A percentile compares a stretch with the other conserved stretches of the same genome.
These are phyloP conservation scores for Clavaria fumosa DNA, from an alignment of 768 basidiomycete genomes.

Conservation along the genomic window DNA sequence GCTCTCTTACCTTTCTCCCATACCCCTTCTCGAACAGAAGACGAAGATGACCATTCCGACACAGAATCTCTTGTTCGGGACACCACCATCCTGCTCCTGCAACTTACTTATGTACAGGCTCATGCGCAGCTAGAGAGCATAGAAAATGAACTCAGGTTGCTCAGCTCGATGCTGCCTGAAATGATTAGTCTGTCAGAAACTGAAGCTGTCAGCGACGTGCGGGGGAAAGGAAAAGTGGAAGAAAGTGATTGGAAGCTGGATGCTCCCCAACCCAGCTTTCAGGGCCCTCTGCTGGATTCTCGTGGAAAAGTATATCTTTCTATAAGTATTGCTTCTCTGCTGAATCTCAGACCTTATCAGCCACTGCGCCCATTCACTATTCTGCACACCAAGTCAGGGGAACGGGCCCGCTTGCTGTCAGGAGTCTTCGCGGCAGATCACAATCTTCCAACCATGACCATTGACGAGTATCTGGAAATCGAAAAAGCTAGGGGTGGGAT, in stretches of 20 bases:
- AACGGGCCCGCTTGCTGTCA: slow-evolving; percentile 57
- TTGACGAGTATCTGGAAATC: slow-evolving; percentile 87
- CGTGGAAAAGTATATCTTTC: slow-evolving; percentile 49
- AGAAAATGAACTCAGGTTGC: slow-evolving; percentile 56
- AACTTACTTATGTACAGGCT: slow-evolving; percentile 57
- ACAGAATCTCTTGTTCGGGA: slow-evolving; percentile 55
- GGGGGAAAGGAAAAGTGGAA: slow-evolving; percentile 23
- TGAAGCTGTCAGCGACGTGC: slow-evolving; percentile 22
- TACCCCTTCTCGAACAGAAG: slow-evolving; percentile 10
- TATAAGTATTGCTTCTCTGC: not conserved
- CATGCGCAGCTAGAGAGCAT: slow-evolving; percentile 51
- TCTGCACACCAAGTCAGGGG: slow-evolving; percentile 50
- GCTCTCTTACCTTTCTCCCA: slow-evolving; percentile 37
- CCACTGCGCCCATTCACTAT: slow-evolving; percentile 89
- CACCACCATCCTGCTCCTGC: slow-evolving; percentile 52
- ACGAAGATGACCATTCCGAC: slow-evolving; percentile 36
- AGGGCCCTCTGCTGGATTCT: slow-evolving; percentile 56
- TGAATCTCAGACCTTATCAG: slow-evolving; percentile 23
- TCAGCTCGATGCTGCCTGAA: slow-evolving; percentile 45
- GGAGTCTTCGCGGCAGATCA: slow-evolving; percentile 79
- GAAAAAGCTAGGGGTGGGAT: slow-evolving; percentile 78
- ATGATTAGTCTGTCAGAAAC: too few species aligned
- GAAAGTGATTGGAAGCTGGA: slow-evolving; percentile 67
- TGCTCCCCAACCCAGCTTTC: slow-evolving; percentile 28
- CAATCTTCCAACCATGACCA: slow-evolving; percentile 84